Percentiles rank a stretch among this genome's conserved stretches.
Conservation (phyloP, 768 basidiomycete species). For the Termitomyces sp. region DNA sequence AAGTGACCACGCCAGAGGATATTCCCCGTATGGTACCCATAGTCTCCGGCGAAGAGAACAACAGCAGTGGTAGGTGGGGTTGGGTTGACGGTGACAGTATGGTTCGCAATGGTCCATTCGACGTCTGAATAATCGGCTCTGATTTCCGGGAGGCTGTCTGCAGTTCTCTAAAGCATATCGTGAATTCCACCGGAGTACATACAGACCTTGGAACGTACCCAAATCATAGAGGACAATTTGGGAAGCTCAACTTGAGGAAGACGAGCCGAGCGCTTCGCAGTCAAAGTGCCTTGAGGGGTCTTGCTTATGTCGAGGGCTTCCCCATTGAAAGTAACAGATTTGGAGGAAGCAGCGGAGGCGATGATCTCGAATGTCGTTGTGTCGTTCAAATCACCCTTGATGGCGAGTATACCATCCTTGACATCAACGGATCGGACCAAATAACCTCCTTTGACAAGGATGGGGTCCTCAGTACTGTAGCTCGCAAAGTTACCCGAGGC, state of each 20-base stretch:
- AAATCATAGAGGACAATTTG: slow-evolving; percentile 26
- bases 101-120: slow-evolving; percentile 37
- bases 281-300: slow-evolving; percentile 39
- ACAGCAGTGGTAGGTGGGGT: slow-evolving; percentile 30
- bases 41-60: slow-evolving; percentile 43
- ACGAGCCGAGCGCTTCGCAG: slow-evolving; percentile 21
- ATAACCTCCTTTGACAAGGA: slow-evolving; percentile 45
- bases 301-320: slow-evolving; percentile 23
- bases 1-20: slow-evolving; percentile 50
- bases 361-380: slow-evolving; percentile 43
- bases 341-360: slow-evolving; percentile 34
- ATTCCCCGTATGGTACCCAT: slow-evolving; percentile 47
- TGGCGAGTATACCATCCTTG: slow-evolving; percentile 30
- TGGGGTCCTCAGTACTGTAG: slow-evolving; percentile 35
- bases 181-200: neutral
- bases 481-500: slow-evolving; percentile 28
- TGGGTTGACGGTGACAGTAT: slow-evolving; percentile 37
- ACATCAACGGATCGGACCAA: slow-evolving; percentile 35
- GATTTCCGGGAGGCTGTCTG: slow-evolving; percentile 40
- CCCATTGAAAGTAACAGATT: slow-evolving; percentile 39
- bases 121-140: slow-evolving; percentile 32
- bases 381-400: slow-evolving; percentile 39
- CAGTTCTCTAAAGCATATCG: slow-evolving; percentile 27
- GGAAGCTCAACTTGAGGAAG: slow-evolving; percentile 32
- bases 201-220: slow-evolving; percentile 24